Percentiles rank a stretch among this genome's conserved stretches.
These are phyloP conservation scores for Nephelium lappaceum DNA, from an alignment of 345 rosid species.

Conservation along the genomic window DNA sequence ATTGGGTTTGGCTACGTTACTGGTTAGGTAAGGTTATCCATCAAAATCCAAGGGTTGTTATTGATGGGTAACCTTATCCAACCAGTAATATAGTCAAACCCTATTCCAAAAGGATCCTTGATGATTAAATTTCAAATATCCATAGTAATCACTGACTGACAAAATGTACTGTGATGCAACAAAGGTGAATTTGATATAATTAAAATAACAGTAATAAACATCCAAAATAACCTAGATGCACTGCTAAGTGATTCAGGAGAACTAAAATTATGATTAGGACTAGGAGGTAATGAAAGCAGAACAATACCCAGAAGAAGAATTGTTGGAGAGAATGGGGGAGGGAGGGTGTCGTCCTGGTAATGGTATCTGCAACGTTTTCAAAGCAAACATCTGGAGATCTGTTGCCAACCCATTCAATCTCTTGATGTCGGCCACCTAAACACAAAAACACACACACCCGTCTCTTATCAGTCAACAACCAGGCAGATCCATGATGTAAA, in stretches of 20 bases:
- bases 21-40: too few relatives aligned
- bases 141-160: neutral
- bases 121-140: neutral
- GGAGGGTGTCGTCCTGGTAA: constrained; percentile 71
- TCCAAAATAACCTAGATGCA: neutral
- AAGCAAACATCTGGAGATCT: constrained; percentile 80
- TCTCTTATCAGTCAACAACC: neutral
- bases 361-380: constrained; percentile 57
- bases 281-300: neutral
- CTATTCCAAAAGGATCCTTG: neutral
- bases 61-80: too few relatives aligned
- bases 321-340: constrained; percentile 36
- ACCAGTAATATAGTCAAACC: too few relatives aligned
- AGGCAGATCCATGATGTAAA: constrained; percentile 1
- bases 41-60: too few relatives aligned
- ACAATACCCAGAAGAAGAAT: constrained; percentile 38
- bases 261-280: neutral
- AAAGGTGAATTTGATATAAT: neutral
- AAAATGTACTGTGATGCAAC: neutral
- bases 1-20: too few relatives aligned
- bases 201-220: neutral
- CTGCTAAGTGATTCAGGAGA: neutral
- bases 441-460: too few relatives aligned
- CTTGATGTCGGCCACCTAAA: constrained; percentile 57
- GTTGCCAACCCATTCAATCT: constrained; percentile 63